phyloP scores from a whole-genome alignment of 2,329 filamentous ascomycete species.

The Epichloe gansuensis region DNA sequence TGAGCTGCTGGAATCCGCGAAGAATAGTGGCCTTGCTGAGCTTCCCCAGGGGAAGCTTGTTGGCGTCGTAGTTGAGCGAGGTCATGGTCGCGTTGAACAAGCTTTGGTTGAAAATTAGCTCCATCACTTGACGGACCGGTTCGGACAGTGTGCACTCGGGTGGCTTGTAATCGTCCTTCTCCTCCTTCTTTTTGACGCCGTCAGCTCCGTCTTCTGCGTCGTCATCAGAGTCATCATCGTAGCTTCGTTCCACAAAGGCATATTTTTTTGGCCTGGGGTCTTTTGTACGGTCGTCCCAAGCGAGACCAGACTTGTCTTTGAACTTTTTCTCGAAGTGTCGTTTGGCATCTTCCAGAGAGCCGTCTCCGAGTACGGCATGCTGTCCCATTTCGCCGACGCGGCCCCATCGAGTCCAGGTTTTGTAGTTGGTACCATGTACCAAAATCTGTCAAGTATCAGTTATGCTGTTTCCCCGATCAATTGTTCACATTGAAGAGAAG shows the following conservation, averaged over 20 bases:
- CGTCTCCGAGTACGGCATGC: conserved; percentile 28
- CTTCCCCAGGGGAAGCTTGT: conserved; percentile 69
- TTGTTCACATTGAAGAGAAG: too few relatives aligned
- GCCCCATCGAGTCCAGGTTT: conserved; percentile 69
- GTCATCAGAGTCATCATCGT: conserved; percentile 54
- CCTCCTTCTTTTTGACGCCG: conserved; percentile 24
- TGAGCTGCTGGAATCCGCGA: conserved; percentile 63
- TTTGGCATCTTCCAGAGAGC: conserved; percentile 30
- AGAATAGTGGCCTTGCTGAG: conserved; percentile 67
- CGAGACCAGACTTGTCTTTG: conserved; percentile 45
- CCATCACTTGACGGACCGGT: conserved; percentile 55
- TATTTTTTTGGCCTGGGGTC: conserved; percentile 57
- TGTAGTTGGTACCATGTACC: conserved; percentile 26
- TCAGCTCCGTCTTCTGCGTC: conserved; percentile 13
- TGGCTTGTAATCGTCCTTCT: conserved; percentile 21
- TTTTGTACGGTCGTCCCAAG: conserved; percentile 39
- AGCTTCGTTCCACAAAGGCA: conserved; percentile 67
- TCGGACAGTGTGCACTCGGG: conserved; percentile 44
- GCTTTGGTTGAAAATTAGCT: conserved; percentile 70
- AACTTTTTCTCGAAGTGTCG: conserved; percentile 48
- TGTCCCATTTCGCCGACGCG: conserved; percentile 54
- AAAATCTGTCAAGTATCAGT: conserved; percentile 24
- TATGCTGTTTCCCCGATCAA: background rate
- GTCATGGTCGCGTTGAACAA: conserved; percentile 57
- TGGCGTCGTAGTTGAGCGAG: conserved; percentile 55